Base-by-base conservation (phyloP, 148 eudicot species). In the Nepenthes mirabilis region DNA sequence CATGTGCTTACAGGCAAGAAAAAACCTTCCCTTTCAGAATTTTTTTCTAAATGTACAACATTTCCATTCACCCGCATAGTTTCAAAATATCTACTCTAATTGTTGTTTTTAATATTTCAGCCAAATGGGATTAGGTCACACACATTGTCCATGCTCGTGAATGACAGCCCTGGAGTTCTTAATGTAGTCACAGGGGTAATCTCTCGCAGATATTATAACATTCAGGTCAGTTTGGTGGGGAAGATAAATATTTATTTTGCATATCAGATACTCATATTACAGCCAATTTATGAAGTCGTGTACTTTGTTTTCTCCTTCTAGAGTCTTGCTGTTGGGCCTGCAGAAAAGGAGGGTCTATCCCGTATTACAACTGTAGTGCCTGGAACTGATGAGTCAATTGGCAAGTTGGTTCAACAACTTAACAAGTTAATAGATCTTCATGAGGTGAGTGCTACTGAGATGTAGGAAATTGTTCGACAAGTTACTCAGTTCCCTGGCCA, bases 261-360 rank as follows among this genome's bases (percentile, higher is more conserved):
- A 23, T 23, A 23, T 23, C 23, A 23, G 23, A 23, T 23, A 23
- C 23, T 23, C 23, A 23, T 23, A 23, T 23, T 23, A 23, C 23
- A 0, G 23, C 23, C 23, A 23, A 23, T 23, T 23, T 23, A 23
- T 23, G 23, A 23, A 23, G 37, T 45, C 5, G 3, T 14, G 35
- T 37, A 1, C 59, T 32, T 61, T 43, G 23, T 40, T 40, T 68
- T 34, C 48, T 62, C 34, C 68, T 32, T 55, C 62, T 75, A 90
- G 95, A 90, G 97, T 78, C 89, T 90, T 40, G 94, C 94, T 71
- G 97, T 83, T 43, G 97, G 97, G 59, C 80, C 84, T 65, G 83
- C 97, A 56, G 97, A 86, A 65, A 73, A 36, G 62, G 84, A 82
- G 65, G 97, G 97, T 43, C 52, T 86, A 59, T 90, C 97, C 52